Conservation (phyloP, 164 flowering plant genomes). For the Vitis rotundifolia region DNA sequence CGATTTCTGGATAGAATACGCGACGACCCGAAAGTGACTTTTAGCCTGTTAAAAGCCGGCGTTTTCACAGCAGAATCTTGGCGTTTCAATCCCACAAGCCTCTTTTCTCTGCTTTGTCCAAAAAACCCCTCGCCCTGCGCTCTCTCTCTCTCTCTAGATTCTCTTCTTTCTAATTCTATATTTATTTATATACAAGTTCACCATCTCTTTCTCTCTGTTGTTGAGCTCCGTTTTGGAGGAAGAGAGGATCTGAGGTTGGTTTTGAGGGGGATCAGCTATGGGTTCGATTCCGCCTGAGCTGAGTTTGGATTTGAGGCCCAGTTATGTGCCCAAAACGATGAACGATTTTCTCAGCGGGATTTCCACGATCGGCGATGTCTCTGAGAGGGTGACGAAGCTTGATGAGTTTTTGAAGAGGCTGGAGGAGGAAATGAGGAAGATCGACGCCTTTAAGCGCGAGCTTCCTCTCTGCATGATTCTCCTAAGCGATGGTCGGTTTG, state of each 20-base stretch:
- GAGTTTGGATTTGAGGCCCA: slow-evolving; percentile 41
- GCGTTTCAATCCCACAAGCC: background rate
- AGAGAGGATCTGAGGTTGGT: no score
- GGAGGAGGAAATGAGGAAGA: slow-evolving; percentile 73
- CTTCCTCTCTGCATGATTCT: slow-evolving; percentile 85
- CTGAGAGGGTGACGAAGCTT: slow-evolving; percentile 35
- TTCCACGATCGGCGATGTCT: slow-evolving; percentile 34
- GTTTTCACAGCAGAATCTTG: slow-evolving; percentile 20
- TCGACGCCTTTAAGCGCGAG: slow-evolving; percentile 79
- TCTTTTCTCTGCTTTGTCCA: background rate
- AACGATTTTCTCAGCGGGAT: slow-evolving; percentile 36
- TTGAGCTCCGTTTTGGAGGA: background rate
- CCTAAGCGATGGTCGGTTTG: slow-evolving; percentile 61
- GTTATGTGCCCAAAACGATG: slow-evolving; percentile 44
- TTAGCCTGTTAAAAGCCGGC: slow-evolving; percentile 16
- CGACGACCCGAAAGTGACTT: slow-evolving; percentile 35
- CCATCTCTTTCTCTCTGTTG: background rate
- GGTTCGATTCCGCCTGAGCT: slow-evolving; percentile 47
- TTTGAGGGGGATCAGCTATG: slow-evolving; percentile 26
- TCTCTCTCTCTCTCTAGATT: background rate
- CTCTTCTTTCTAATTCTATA: background rate
- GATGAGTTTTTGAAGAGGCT: slow-evolving; percentile 46
- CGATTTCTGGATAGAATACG: slow-evolving; percentile 22
- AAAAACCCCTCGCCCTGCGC: background rate
- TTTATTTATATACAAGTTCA: background rate